Conservation (phyloP, 208 protist genomes). For the Wallacemonas collosoma region DNA sequence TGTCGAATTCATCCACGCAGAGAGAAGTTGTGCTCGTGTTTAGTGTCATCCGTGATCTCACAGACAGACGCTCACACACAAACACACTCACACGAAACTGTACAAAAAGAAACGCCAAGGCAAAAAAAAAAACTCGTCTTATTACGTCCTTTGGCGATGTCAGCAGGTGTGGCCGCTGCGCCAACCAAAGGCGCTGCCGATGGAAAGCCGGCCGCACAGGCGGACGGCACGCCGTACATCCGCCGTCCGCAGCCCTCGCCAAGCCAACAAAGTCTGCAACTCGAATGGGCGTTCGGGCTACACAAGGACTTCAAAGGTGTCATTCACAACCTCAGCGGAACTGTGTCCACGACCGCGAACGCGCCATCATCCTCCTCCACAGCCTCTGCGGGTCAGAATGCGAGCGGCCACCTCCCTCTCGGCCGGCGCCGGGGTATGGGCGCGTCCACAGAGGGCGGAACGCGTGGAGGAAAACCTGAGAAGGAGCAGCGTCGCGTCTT, state of each 20-base stretch:
- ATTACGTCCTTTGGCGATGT: background rate
- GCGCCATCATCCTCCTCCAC: background rate
- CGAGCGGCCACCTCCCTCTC: slow-evolving; percentile 42
- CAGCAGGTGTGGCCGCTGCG: background rate
- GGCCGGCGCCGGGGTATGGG: background rate
- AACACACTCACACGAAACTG: too few species aligned
- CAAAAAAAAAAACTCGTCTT: too few species aligned
- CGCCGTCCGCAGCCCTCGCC: slow-evolving; percentile 28
- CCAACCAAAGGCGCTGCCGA: background rate
- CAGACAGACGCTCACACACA: too few species aligned
- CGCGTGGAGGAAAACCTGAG: background rate
- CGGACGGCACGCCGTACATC: slow-evolving; percentile 28
- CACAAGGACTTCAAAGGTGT: slow-evolving; percentile 86
- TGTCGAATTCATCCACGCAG: too few species aligned
- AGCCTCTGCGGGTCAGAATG: slow-evolving; percentile 51
- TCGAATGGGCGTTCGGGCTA: slow-evolving; percentile 93
- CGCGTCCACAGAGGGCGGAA: background rate
- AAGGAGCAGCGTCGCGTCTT: slow-evolving; percentile 81
- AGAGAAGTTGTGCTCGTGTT: too few species aligned
- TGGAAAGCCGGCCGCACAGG: background rate
- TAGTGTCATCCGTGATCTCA: too few species aligned
- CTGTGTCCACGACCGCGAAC: background rate
- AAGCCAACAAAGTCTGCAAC: slow-evolving; percentile 62
- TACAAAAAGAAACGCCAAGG: too few species aligned
- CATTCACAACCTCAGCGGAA: slow-evolving; percentile 89